These are phyloP conservation scores for Musa schizocarpa DNA, from an alignment of 176 grass and related monocot genomes.

Conservation along the genomic window DNA sequence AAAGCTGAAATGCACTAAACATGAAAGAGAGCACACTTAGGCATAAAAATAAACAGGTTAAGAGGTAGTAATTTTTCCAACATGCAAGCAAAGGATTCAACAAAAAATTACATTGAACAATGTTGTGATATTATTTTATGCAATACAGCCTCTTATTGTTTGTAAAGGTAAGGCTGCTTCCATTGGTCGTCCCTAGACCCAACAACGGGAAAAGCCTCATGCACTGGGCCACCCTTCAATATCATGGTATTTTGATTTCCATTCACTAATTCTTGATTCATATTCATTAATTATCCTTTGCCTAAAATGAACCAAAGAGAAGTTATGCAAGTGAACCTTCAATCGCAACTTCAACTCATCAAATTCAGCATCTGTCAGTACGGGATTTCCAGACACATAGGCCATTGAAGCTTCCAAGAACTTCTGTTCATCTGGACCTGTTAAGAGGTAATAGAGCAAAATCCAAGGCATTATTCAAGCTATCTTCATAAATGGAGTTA, in stretches of 20 bases:
- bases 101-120: background rate
- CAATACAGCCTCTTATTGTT: too few species aligned
- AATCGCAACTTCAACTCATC: slow-evolving; percentile 68
- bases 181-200: too few species aligned
- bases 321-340: slow-evolving; percentile 31
- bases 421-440: slow-evolving; percentile 77
- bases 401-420: slow-evolving; percentile 93
- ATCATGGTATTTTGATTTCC: background rate
- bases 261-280: too few species aligned
- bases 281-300: background rate
- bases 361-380: slow-evolving; percentile 81
- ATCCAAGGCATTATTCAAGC: background rate
- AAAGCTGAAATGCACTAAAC: too few species aligned
- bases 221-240: background rate
- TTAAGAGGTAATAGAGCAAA: background rate
- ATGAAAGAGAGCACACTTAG: too few species aligned
- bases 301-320: slow-evolving; percentile 2
- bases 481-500: too few species aligned
- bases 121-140: too few species aligned
- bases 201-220: background rate
- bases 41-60: background rate
- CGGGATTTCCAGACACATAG: slow-evolving; percentile 68
- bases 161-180: too few species aligned
- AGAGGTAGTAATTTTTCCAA: background rate
- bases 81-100: background rate